Evolutionary conservation across 1,139 yeast species (phyloP).

Genomic region (Groenewaldozyma auringiensis): DNA sequence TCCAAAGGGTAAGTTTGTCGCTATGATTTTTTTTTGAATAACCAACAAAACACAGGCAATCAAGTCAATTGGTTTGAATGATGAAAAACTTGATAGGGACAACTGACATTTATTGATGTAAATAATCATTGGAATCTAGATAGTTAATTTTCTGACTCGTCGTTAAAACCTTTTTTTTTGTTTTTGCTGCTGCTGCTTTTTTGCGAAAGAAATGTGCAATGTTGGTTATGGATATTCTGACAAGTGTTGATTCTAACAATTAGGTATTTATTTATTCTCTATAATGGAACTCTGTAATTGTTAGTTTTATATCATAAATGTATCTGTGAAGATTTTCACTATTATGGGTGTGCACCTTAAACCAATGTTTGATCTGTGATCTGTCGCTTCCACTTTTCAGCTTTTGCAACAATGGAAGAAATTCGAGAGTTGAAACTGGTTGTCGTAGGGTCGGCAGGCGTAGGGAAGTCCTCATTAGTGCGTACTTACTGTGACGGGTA

Average conservation of each 20-base stretch:
- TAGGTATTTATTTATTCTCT: too few species aligned
- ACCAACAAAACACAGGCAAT: not conserved
- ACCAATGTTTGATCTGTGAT: too few species aligned
- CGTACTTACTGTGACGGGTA: not conserved
- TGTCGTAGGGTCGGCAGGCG: not conserved
- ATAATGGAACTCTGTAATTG: too few species aligned
- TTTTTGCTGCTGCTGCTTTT: too few species aligned
- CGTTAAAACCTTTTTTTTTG: too few species aligned
- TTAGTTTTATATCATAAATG: too few species aligned
- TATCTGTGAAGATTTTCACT: too few species aligned
- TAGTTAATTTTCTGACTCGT: slow-evolving; percentile 20
- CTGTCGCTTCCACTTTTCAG: too few species aligned
- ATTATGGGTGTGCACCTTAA: too few species aligned
- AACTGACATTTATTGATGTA: slow-evolving; percentile 28
- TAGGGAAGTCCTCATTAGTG: not conserved
- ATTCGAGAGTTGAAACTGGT: not conserved
- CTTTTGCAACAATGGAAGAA: not conserved
- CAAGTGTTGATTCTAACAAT: not conserved
- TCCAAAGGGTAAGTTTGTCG: too few species aligned
- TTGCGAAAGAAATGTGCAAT: too few species aligned
- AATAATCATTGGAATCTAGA: slow-evolving; percentile 21
- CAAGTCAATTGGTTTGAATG: slow-evolving; percentile 18
- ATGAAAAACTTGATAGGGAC: slow-evolving; percentile 33
- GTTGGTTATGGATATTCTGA: not conserved
- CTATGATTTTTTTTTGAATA: too few species aligned